Base-by-base conservation (phyloP, 2,329 filamentous ascomycete genomes). In the Exophiala xenobiotica region DNA sequence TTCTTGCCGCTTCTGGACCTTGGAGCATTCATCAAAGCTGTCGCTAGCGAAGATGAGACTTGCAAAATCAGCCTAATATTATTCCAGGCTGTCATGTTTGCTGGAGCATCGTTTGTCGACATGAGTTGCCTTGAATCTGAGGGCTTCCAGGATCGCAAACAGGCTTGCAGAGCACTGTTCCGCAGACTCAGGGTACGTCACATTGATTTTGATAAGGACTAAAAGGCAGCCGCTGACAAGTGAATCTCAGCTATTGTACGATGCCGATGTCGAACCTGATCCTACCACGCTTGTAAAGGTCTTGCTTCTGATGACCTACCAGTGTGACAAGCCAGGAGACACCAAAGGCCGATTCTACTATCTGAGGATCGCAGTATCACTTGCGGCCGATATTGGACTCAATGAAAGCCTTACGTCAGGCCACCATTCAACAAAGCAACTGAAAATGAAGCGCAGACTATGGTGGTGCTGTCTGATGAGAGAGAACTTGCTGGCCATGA, bases 1-100 rank as follows among this genome's bases (percentile, higher is more conserved):
- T 37, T 47, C 22, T 27, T 52, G 37, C 49, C 49, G 4, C 23
- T 47, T 8, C 20, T 52, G 43, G 49, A 52, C 35, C n/a, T 53
- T 27, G 31, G n/a, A 14, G 12, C 12, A 18, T 40, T 53, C 45
- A 26, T 49, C 38, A 18, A 24, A 6, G 45, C 45, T 16, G 22
- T 53, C n/a, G 27, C 42, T 24, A 42, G 49, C 23, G 46, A 33
- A 31, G 40, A 27, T 18, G 24, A 18, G 19, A 24, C 38, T 37
- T 6, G 6, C 12, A 41, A 6, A 6, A 79, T 90, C 63, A 96
- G 91, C 71, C 74, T 96, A 62, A 80, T 96, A 52, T 74, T 96
- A 2, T 96, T 95, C 69, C 91, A 96, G 66, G 88, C 90, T 6
- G 86, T 96, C 63, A 95, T 96, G 88, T 96, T 96, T 67, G 86